These are phyloP conservation scores for Vitis hybrid DNA, from an alignment of 177 flowering plant genomes.

Conservation along the genomic window DNA sequence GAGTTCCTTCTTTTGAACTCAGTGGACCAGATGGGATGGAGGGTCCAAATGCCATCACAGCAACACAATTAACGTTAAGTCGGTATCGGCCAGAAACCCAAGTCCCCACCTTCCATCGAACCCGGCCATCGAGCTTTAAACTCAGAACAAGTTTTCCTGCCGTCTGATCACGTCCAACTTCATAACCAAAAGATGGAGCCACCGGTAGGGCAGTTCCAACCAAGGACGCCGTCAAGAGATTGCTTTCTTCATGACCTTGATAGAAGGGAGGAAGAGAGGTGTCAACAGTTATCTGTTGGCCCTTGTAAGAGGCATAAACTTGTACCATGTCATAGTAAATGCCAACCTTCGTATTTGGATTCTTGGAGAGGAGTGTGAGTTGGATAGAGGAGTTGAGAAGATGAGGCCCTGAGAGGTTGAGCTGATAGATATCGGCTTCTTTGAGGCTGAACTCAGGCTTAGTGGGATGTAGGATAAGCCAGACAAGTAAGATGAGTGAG, in stretches of 20 bases:
- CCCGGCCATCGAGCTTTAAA: constrained; percentile 55
- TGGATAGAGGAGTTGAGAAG: constrained; percentile 82
- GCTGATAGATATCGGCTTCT: constrained; percentile 60
- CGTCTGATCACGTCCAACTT: constrained; percentile 57
- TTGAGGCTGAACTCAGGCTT: constrained; percentile 75
- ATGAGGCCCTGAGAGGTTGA: constrained; percentile 54
- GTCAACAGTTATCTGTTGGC: constrained; percentile 66
- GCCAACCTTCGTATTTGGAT: constrained; percentile 75
- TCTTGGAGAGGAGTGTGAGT: constrained; percentile 59
- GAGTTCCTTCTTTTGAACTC: constrained; percentile 52
- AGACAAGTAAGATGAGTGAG: constrained; percentile 52
- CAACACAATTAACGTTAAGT: constrained; percentile 58
- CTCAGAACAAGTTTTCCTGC: constrained; percentile 48
- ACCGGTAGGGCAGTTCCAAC: constrained; percentile 60
- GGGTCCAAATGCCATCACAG: constrained; percentile 52
- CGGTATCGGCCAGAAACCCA: constrained; percentile 75
- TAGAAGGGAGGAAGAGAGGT: constrained; percentile 68
- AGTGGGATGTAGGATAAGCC: constrained; percentile 70
- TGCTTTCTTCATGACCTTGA: constrained; percentile 66
- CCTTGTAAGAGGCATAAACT: constrained; percentile 68
- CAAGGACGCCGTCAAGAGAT: constrained; percentile 50
- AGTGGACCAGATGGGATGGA: constrained; percentile 40
- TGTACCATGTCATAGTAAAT: constrained; percentile 70
- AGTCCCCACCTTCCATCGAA: constrained; percentile 82
- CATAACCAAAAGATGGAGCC: constrained; percentile 59